phyloP scores from a whole-genome alignment of 2,329 filamentous ascomycete genomes.

The Cladophialophora chaetospira region DNA sequence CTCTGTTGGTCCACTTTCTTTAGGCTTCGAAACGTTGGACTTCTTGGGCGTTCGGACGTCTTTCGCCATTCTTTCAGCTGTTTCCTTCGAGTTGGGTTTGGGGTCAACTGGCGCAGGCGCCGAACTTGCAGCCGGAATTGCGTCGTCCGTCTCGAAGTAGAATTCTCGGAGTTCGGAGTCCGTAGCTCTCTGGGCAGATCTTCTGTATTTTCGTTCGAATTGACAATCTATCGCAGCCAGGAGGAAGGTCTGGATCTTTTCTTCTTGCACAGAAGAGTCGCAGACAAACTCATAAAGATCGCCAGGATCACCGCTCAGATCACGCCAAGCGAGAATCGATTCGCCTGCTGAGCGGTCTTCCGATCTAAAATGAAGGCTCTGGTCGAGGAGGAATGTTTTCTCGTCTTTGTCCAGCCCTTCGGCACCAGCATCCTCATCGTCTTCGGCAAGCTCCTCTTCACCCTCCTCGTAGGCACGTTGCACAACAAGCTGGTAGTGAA shows the following conservation, averaged over 20 bases:
- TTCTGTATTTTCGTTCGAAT: conserved; percentile 93
- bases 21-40: conserved; percentile 38
- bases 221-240: conserved; percentile 87
- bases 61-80: conserved; percentile 47
- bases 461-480: conserved; percentile 97
- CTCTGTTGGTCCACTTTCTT: conserved; percentile 53
- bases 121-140: conserved; percentile 63
- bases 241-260: conserved; percentile 78
- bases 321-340: conserved; percentile 89
- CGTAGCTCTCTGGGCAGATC: conserved; percentile 75
- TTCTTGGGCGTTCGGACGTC: conserved; percentile 47
- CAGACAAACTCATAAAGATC: conserved; percentile 99
- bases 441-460: conserved; percentile 89
- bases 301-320: conserved; percentile 87
- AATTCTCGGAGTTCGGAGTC: conserved; percentile 81
- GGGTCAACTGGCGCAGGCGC: conserved; percentile 50
- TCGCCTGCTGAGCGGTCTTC: conserved; percentile 78
- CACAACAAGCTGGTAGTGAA: conserved; percentile 94
- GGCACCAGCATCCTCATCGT: conserved; percentile 77
- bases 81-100: conserved; percentile 43
- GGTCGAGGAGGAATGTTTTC: conserved; percentile 94
- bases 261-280: conserved; percentile 69
- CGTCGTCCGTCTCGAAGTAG: conserved; percentile 67
- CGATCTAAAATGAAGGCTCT: conserved; percentile 82
- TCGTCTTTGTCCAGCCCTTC: conserved; percentile 93